Conservation (phyloP, 768 basidiomycete genomes). For the Tylopilus balloui region DNA sequence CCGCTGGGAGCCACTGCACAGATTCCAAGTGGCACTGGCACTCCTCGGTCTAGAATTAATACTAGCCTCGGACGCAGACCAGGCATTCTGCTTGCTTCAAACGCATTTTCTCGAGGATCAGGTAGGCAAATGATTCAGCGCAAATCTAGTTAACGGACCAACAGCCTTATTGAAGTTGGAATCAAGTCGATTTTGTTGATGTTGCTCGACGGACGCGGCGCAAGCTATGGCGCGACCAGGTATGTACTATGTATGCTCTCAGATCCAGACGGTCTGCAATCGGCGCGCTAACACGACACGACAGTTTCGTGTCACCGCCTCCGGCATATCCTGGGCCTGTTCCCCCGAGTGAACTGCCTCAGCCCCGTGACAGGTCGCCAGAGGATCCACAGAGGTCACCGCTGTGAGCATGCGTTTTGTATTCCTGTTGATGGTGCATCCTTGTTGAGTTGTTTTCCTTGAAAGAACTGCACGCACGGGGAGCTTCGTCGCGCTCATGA, state of each 20-base stretch:
- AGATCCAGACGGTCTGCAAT: too few relatives aligned
- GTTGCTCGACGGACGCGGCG: neutral
- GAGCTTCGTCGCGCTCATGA: neutral
- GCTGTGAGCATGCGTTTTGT: constrained; percentile 7
- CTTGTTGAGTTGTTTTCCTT: neutral
- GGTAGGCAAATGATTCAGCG: too few relatives aligned
- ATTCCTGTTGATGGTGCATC: neutral
- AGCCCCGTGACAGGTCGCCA: neutral
- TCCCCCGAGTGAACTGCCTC: too few relatives aligned
- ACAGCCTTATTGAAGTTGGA: too few relatives aligned
- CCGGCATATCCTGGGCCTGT: constrained; percentile 9
- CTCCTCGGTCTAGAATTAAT: too few relatives aligned
- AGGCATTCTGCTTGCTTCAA: too few relatives aligned
- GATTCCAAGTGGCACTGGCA: too few relatives aligned
- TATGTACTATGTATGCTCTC: neutral
- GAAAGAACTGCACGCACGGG: neutral
- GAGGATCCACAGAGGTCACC: neutral
- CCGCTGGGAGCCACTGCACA: too few relatives aligned
- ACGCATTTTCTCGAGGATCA: too few relatives aligned
- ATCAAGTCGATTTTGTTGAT: too few relatives aligned
- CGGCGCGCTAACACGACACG: neutral
- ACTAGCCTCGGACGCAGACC: too few relatives aligned
- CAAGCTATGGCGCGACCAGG: constrained; percentile 11
- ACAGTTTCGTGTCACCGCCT: constrained; percentile 4
- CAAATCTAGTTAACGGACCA: too few relatives aligned